A percentile compares a stretch with the other conserved stretches of the same genome.
Evolutionary conservation across 441 rosid genomes (phyloP).

Genomic region (Arabidopsis hybrid): DNA sequence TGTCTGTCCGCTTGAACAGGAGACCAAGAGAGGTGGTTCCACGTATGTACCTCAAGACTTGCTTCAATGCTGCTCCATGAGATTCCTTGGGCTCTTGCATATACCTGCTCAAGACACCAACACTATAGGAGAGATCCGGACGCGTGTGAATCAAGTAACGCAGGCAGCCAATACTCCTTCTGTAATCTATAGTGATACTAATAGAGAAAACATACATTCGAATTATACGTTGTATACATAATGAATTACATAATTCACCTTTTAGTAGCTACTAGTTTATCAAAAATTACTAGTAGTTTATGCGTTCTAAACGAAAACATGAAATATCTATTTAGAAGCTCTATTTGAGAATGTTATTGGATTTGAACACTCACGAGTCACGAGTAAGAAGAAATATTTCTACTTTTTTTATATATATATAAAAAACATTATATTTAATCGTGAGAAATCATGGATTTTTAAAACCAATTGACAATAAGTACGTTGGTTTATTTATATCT

Average conservation of each 20-base stretch:
- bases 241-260: too few species aligned
- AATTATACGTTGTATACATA: too few species aligned
- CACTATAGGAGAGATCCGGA: neutral
- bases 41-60: neutral
- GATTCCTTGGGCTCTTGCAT: neutral
- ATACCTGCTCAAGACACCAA: neutral
- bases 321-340: too few species aligned
- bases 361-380: too few species aligned
- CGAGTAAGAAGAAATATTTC: too few species aligned
- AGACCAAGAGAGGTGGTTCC: neutral
- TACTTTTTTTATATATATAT: too few species aligned
- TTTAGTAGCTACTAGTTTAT: too few species aligned
- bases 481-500: neutral
- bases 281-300: too few species aligned
- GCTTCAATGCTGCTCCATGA: neutral
- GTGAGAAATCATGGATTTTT: neutral
- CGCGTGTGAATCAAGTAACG: neutral
- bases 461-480: neutral
- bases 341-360: too few species aligned
- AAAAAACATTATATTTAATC: neutral
- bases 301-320: too few species aligned
- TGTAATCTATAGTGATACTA: too few species aligned
- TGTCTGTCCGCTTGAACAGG: rapidly evolving
- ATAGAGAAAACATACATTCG: too few species aligned
- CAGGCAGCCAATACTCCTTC: neutral